phyloP scores from a whole-genome alignment of 139 green algal genomes.

The Closterium sp. region DNA sequence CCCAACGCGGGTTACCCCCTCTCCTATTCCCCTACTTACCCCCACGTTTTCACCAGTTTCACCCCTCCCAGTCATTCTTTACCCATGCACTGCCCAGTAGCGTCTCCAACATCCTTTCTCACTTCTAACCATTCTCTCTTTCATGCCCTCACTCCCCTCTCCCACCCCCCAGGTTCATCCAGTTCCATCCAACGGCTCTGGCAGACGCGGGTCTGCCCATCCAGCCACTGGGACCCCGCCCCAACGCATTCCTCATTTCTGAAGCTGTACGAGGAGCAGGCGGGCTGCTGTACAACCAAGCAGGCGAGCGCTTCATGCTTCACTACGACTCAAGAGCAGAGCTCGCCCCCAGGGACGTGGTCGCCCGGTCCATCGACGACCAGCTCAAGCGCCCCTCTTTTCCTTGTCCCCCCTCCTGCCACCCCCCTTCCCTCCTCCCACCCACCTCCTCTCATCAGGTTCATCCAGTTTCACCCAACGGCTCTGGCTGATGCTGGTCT shows the following conservation, averaged over 20 bases:
- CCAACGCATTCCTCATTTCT: constrained; percentile 81
- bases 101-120: too few species aligned
- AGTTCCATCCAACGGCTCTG: constrained; percentile 95
- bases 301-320: constrained; percentile 92
- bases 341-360: constrained; percentile 92
- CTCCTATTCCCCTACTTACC: too few species aligned
- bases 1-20: too few species aligned
- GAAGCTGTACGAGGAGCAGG: constrained; percentile 94
- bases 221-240: neutral
- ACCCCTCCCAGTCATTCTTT: too few species aligned
- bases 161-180: constrained; percentile 67
- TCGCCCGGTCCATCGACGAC: constrained; percentile 75
- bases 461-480: constrained; percentile 98
- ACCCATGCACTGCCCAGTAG: too few species aligned
- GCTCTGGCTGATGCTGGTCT: constrained; percentile 57
- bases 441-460: too few species aligned
- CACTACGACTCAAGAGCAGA: constrained; percentile 83
- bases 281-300: constrained; percentile 80
- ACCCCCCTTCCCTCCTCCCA: too few species aligned
- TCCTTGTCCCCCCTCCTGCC: too few species aligned
- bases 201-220: constrained; percentile 30
- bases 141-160: too few species aligned
- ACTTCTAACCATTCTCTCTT: too few species aligned
- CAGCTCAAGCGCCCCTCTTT: constrained; percentile 65
- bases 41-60: too few species aligned